Base-by-base conservation (phyloP, 2,329 filamentous ascomycete species). In the Seiridium unicorne region DNA sequence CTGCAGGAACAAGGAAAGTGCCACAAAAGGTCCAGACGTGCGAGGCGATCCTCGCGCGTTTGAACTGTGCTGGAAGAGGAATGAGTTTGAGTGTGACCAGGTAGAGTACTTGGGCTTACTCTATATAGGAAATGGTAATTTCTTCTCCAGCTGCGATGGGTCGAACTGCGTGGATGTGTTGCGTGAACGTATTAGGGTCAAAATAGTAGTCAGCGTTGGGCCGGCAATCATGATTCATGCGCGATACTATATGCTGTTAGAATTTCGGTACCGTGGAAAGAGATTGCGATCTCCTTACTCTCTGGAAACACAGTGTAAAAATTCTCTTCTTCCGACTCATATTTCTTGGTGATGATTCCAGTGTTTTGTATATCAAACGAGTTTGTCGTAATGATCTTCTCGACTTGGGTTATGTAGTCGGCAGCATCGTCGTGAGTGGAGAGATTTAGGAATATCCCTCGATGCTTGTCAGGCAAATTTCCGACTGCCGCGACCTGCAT, bases 221-320 rank as follows among this genome's bases (percentile, higher is more conserved):
- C 1, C 77, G 73, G 63, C 78, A 80, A 66, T 79, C 76, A 65
- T 80, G 78, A 68, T 80, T 80, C 63, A 79, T 68, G 35, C 76
- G 70, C 31, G 77, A 76, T 60, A 77, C 68, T 71, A 38, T 51
- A 47, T 1, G 8, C 3, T n/a, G n/a, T 32, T 36, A 31, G 9
- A 8, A 11, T 38, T n/a, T 10, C 35, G 3, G 31, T 38, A 32
- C 11, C 44, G 32, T 38, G 2, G 34, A 35, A 35, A 3, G 10
- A 5, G 10, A 3, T 3, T 10, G 11, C 10, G 26, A 3, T 8
- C 2, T 34, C 62, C 72, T 55, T 36, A 73, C 72, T 74, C 58
- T 75, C 71, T 5, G 76, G 73, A 57, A 78, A 78, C n/a, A 77
- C 70, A 57, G 71, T 70, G 60, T 73, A 76, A 58, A 75, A 74